Conservation (phyloP, 2,329 filamentous ascomycete genomes). For the Alternaria sp. region DNA sequence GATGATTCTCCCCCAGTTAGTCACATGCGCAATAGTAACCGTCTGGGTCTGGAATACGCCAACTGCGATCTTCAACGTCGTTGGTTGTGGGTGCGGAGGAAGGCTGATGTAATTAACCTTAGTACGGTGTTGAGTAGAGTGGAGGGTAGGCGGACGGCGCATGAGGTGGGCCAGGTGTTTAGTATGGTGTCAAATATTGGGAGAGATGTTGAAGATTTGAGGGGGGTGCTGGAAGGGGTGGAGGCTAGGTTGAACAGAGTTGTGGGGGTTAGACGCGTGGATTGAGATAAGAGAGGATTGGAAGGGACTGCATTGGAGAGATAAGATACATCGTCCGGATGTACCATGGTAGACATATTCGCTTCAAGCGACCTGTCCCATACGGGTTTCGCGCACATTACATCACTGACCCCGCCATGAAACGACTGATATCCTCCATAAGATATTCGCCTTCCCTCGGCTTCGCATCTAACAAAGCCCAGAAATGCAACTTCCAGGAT, state of each 20-base stretch:
- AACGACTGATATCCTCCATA: neutral
- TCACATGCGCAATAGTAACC: slow-evolving; percentile 29
- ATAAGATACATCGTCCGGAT: neutral
- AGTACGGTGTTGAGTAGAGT: slow-evolving; percentile 45
- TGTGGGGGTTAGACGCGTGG: slow-evolving; percentile 31
- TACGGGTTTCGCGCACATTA: neutral
- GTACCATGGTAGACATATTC: neutral
- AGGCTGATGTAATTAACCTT: slow-evolving; percentile 45
- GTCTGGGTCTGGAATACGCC: slow-evolving; percentile 39
- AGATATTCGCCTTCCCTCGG: neutral
- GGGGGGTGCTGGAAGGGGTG: slow-evolving; percentile 15
- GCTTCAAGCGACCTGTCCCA: neutral
- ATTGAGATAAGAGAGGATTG: slow-evolving; percentile 4
- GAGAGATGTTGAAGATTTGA: slow-evolving; percentile 26
- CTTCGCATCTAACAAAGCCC: neutral
- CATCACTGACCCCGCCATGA: neutral
- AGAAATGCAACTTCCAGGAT: neutral
- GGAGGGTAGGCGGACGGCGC: slow-evolving; percentile 48
- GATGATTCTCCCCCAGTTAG: slow-evolving; percentile 22
- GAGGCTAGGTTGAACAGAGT: slow-evolving; percentile 28
- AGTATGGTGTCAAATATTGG: slow-evolving; percentile 27
- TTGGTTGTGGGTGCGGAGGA: slow-evolving; percentile 47
- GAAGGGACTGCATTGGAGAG: neutral
- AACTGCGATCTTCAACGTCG: slow-evolving; percentile 44
- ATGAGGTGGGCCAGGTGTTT: slow-evolving; percentile 35